phyloP scores from a whole-genome alignment of 2,329 filamentous ascomycete genomes.

The Monosporascus sp. region DNA sequence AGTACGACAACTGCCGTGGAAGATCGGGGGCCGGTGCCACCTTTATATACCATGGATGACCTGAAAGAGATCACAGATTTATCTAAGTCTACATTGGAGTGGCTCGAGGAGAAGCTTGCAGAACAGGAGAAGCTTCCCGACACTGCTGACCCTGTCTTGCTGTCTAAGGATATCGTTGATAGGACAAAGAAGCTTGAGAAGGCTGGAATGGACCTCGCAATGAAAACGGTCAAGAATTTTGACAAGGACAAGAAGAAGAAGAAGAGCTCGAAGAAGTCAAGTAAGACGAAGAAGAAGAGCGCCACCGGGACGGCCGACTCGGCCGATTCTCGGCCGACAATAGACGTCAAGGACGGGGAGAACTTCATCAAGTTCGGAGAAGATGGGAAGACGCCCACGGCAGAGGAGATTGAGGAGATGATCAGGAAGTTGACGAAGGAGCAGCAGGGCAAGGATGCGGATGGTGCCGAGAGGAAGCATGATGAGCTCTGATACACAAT shows the following conservation, averaged over 20 bases:
- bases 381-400: conserved; percentile 38
- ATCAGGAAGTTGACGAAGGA: conserved; percentile 40
- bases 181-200: conserved; percentile 69
- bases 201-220: conserved; percentile 62
- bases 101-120: conserved; percentile 68
- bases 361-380: conserved; percentile 32
- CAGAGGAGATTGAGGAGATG: conserved; percentile 49
- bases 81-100: conserved; percentile 59
- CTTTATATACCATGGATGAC: conserved; percentile 69
- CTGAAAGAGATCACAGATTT: conserved; percentile 59
- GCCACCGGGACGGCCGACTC: conserved; percentile 29
- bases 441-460: conserved; percentile 18
- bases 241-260: conserved; percentile 41
- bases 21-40: conserved; percentile 51
- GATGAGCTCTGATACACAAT: conserved; percentile 24
- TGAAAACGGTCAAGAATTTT: conserved; percentile 59
- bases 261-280: conserved; percentile 32
- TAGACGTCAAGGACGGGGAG: conserved; percentile 35
- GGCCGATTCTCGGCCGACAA: conserved; percentile 29
- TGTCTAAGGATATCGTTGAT: conserved; percentile 64
- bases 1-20: conserved; percentile 39
- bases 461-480: conserved; percentile 19
- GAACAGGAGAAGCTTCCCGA: conserved; percentile 65
- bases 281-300: conserved; percentile 38
- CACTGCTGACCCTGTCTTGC: conserved; percentile 70